Base-by-base conservation (phyloP, 495 filamentous ascomycete species). In the Xylaria sp. region DNA sequence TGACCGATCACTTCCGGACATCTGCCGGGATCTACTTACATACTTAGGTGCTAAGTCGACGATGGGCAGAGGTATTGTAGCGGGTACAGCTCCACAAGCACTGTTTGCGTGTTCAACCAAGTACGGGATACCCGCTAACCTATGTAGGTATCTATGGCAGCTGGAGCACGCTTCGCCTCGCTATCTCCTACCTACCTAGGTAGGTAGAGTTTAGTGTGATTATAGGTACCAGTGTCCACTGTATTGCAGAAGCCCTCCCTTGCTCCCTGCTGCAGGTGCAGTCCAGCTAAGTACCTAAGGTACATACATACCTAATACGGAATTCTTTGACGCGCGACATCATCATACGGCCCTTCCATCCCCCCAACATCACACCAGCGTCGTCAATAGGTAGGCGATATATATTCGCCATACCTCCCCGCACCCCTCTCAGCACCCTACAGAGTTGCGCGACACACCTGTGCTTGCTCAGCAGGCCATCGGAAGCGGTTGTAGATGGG, bases 271-370 rank as follows among this genome's bases (percentile, higher is more conserved):
- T 41, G 40, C 40, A 41, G 40, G 40, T 41, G 40, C 40, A 8
- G 40, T 41, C n/a, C n/a, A n/a, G n/a, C n/a, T n/a, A n/a, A n/a
- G 35, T 37, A 37, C 35, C 8, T 37, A 37, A 8, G 3, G 8
- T 37, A 37, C 35, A 4, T 37, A 37, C 35, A 41, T 53, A 29
- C 21, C 21, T 15, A 53, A 29, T 15, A 29, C 50, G 52, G 53
- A 68, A 68, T 66, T 64, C 59, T 65, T 46, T 55, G 59, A 44
- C 50, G 68, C 61, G 61, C 71, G 59, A 68, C 71, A 69, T 69
- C 71, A 48, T 72, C 55, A 43, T 43, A 35, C 5, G 29, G 1
- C 7, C 64, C 41, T 69, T 46, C 67, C 8, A 21, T 50, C 31
- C 31, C 31, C 67, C 44, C 29, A 26, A 11, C 31, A 29, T 24